Base-by-base conservation (phyloP, 164 flowering plant genomes). In the Liquidambar formosana region DNA sequence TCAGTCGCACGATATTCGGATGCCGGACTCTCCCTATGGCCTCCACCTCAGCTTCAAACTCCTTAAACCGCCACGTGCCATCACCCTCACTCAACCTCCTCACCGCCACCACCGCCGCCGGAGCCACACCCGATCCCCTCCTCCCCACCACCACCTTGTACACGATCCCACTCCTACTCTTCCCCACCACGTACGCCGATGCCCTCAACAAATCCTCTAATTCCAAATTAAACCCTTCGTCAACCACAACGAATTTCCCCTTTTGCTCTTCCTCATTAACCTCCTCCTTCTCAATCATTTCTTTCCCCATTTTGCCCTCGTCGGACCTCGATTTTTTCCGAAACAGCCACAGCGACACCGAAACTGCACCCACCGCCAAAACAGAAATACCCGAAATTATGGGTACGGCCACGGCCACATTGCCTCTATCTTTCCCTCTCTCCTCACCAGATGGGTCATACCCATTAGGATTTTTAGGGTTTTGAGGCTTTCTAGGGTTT, bases 131-230 rank as follows among this genome's bases (percentile, higher is more conserved):
- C 8, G 81, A 78, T 28, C 84, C 78, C 22, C 61, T 22, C 27
- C 83, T 73, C 43, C 88, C 89, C 14, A 69, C 92, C 76, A 96
- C 96, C 80, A 96, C 99, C 79, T 78, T 92, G 73, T 96, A 96
- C 69, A 92, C 91, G 11, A 96, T 96, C 64, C 99, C 99, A 70
- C 86, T 88, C 71, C 86, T 79, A 69, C 99, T 86, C 75, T 96
- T 96, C 45, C 99, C 98, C 60, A 93, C 85, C 38, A 96, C 95
- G 70, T 89, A 93, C 9, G 99, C 99, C 2, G 97, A 90, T 8
- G 99, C 98, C 80, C 98, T 87, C 82, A 96, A 75, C 86, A 96
- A 78, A 78, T 93, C 99, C 79, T 96, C 99, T 49, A 96, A 76
- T 61, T 88, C 99, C 85, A 91, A 75, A 57, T 66, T 80, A 57